Evolutionary conservation across 768 basidiomycete genomes (phyloP).

Genomic region (Pleurotus salmoneostramineus): DNA sequence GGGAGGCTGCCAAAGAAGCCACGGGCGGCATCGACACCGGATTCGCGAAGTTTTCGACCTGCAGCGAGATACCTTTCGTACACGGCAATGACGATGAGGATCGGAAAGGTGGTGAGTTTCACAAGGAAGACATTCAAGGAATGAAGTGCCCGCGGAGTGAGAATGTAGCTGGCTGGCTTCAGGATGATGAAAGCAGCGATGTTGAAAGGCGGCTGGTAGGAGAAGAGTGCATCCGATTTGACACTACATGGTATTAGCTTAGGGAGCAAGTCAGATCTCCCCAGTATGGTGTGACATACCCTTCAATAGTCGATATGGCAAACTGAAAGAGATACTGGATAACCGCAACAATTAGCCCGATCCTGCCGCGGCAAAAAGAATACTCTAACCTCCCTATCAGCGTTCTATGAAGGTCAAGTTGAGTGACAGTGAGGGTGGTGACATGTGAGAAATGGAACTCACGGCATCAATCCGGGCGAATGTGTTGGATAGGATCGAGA

Average conservation of each 20-base stretch:
- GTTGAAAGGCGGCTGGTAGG: slow-evolving; percentile 90
- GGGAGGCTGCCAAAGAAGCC: slow-evolving; percentile 63
- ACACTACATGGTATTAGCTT: slow-evolving; percentile 41
- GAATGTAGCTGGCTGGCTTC: slow-evolving; percentile 71
- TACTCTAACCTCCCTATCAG: slow-evolving; percentile 40
- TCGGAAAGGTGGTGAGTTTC: slow-evolving; percentile 78
- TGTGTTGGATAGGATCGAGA: slow-evolving; percentile 89
- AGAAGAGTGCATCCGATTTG: slow-evolving; percentile 87
- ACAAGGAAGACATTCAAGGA: slow-evolving; percentile 83
- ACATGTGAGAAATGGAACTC: slow-evolving; percentile 13
- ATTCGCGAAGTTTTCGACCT: slow-evolving; percentile 46
- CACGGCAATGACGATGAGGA: slow-evolving; percentile 67
- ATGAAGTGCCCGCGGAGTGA: slow-evolving; percentile 78
- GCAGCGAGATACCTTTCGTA: slow-evolving; percentile 73
- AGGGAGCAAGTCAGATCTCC: neutral
- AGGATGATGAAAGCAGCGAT: slow-evolving; percentile 76
- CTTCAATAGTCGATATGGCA: slow-evolving; percentile 84
- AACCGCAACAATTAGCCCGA: slow-evolving; percentile 31
- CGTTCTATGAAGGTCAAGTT: slow-evolving; percentile 27
- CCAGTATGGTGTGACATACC: slow-evolving; percentile 38
- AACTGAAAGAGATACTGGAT: slow-evolving; percentile 81
- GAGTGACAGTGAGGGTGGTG: neutral
- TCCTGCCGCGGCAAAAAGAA: slow-evolving; percentile 20
- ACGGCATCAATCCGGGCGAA: slow-evolving; percentile 77
- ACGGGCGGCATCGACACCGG: slow-evolving; percentile 48